phyloP scores from a whole-genome alignment of 495 filamentous ascomycete genomes.

The Podospora anserina region DNA sequence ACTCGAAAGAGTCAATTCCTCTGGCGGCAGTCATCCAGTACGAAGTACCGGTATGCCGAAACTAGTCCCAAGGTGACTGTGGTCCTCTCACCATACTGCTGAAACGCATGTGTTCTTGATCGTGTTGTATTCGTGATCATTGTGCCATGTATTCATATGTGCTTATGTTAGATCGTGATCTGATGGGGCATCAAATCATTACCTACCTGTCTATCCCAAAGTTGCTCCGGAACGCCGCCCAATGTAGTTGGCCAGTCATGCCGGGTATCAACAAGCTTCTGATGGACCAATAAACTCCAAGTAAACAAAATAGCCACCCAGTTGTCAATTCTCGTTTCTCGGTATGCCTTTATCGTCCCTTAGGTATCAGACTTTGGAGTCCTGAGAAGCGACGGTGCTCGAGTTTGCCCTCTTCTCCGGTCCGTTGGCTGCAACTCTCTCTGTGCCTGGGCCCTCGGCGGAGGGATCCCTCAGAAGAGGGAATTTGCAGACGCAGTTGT shows the following conservation, averaged over 20 bases:
- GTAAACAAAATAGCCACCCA: not conserved
- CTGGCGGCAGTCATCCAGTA: too few species aligned
- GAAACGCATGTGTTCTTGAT: too few species aligned
- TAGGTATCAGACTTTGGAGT: not conserved
- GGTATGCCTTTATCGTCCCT: not conserved
- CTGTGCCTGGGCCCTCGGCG: too few species aligned
- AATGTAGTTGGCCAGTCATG: not conserved
- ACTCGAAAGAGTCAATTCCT: not conserved
- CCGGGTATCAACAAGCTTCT: not conserved
- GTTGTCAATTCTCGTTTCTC: not conserved
- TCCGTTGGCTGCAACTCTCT: too few species aligned
- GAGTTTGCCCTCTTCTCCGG: not conserved
- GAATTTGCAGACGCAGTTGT: slow-evolving; percentile 20
- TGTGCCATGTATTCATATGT: not conserved
- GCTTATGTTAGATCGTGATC: not conserved
- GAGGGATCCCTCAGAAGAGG: slow-evolving; percentile 2
- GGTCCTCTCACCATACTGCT: too few species aligned
- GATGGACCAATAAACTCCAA: not conserved
- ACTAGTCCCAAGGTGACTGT: not conserved
- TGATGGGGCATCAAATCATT: not conserved
- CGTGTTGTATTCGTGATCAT: too few species aligned
- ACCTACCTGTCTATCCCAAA: not conserved
- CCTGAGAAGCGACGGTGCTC: too few species aligned
- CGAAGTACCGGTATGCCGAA: not conserved
- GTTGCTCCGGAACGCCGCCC: not conserved